A percentile compares a stretch with the other conserved stretches of the same genome.
phyloP scores from a whole-genome alignment of 106 monocot species.

The Apostasia ramifera region DNA sequence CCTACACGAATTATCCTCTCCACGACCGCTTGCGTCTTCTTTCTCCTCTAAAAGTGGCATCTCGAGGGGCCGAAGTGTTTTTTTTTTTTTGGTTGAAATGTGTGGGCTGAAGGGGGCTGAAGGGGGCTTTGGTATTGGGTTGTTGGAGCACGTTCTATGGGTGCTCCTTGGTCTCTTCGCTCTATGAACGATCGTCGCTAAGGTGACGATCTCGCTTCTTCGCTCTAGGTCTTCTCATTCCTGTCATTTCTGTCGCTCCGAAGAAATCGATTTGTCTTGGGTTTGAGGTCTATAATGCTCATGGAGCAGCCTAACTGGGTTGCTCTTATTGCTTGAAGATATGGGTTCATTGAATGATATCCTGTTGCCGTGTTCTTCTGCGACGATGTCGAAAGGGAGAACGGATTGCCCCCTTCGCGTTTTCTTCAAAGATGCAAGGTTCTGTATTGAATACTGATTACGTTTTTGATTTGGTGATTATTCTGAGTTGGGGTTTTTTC shows the following conservation, averaged over 20 bases:
- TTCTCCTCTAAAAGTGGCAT: not conserved
- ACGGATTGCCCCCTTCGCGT: slow-evolving; percentile 20
- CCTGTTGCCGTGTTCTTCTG: not conserved
- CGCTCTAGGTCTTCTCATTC: not conserved
- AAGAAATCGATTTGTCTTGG: not conserved
- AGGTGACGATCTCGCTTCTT: not conserved
- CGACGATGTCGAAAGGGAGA: slow-evolving; percentile 3
- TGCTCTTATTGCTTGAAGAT: slow-evolving; percentile 4
- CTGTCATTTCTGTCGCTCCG: not conserved
- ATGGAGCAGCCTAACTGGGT: not conserved
- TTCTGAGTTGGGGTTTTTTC: not conserved
- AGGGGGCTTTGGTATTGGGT: not conserved
- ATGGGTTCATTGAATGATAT: slow-evolving; percentile 14
- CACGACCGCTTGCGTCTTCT: not conserved
- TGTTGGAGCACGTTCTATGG: not conserved
- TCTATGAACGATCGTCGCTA: not conserved
- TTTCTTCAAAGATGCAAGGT: slow-evolving; percentile 58
- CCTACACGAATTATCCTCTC: not conserved
- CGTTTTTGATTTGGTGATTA: not conserved
- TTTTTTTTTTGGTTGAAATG: no score
- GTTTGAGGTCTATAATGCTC: not conserved
- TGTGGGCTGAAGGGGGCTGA: no score
- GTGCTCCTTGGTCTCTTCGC: not conserved
- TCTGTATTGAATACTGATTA: not conserved
- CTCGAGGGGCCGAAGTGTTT: not conserved